Conservation (phyloP, 1,139 yeast species). For the Geotrichum reessii region DNA sequence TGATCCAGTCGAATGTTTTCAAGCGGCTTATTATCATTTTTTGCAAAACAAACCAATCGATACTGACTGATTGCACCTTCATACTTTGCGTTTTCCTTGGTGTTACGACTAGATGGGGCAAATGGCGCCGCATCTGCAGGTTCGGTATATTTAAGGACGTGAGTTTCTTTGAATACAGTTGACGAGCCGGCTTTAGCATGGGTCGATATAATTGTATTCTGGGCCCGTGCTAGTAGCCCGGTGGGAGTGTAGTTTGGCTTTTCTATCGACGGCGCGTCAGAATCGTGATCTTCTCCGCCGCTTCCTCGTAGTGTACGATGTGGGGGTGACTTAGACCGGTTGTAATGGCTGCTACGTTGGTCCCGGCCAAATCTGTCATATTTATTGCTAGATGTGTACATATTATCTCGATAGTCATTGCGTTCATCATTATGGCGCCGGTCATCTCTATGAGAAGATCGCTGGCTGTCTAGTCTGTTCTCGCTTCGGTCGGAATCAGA, state of each 20-base stretch:
- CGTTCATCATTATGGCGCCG: neutral
- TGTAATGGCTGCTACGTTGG: neutral
- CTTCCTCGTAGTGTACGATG: neutral
- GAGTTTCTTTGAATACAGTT: slow-evolving; percentile 7
- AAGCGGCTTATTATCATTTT: slow-evolving; percentile 27
- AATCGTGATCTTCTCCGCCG: neutral
- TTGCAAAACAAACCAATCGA: slow-evolving; percentile 28
- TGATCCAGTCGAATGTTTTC: slow-evolving; percentile 33
- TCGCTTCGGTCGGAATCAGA: neutral
- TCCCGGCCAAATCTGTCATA: neutral
- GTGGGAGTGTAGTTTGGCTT: slow-evolving; percentile 43
- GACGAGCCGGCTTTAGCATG: neutral
- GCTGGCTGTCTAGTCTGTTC: neutral
- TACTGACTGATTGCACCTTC: slow-evolving; percentile 20
- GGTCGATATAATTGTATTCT: slow-evolving; percentile 27
- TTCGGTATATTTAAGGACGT: slow-evolving; percentile 42
- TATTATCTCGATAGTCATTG: neutral
- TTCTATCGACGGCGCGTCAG: slow-evolving; percentile 20
- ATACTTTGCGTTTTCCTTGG: slow-evolving; percentile 14
- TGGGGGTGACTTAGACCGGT: neutral
- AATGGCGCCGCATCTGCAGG: slow-evolving; percentile 38
- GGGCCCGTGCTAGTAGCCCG: slow-evolving; percentile 45
- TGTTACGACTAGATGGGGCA: slow-evolving; percentile 31
- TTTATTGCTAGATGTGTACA: neutral
- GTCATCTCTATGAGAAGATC: neutral